These are phyloP conservation scores for Xylariaceae sp. DNA, from an alignment of 2,329 filamentous ascomycete species.

Conservation along the genomic window DNA sequence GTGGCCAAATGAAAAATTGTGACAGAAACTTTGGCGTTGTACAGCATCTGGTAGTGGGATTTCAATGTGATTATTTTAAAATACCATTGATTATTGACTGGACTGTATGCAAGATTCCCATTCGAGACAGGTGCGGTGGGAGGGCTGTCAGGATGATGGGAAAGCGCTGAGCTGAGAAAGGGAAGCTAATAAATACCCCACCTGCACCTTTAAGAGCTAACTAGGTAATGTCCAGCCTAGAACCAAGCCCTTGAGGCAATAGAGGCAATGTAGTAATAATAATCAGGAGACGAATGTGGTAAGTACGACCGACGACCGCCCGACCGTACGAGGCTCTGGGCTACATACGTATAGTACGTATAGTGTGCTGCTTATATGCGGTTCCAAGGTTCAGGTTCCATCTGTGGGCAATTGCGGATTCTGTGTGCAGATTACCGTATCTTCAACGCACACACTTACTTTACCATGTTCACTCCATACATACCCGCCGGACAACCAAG, in stretches of 20 bases:
- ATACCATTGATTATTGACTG: not conserved
- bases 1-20: conserved; percentile 7
- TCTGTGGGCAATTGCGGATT: too few species aligned
- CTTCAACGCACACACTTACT: too few species aligned
- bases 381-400: too few species aligned
- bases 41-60: conserved; percentile 1
- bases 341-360: not conserved
- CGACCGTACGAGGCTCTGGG: conserved; percentile 17
- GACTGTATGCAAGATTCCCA: not conserved
- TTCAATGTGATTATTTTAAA: not conserved
- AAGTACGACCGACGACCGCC: too few species aligned
- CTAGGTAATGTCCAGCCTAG: too few species aligned
- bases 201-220: too few species aligned
- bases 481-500: too few species aligned
- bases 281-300: conserved; percentile 6
- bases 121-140: not conserved
- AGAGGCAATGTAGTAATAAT: conserved; percentile 4
- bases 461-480: too few species aligned
- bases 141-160: not conserved
- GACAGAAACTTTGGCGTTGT: conserved; percentile 5
- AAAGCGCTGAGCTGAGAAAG: conserved; percentile 1
- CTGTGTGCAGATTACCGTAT: too few species aligned
- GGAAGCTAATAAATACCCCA: not conserved
- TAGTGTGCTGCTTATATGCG: too few species aligned
- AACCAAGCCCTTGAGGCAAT: too few species aligned